A percentile compares a stretch with the other conserved stretches of the same genome.
Evolutionary conservation across 805 yeast species (phyloP).

Genomic region (Pichia deserticola): DNA sequence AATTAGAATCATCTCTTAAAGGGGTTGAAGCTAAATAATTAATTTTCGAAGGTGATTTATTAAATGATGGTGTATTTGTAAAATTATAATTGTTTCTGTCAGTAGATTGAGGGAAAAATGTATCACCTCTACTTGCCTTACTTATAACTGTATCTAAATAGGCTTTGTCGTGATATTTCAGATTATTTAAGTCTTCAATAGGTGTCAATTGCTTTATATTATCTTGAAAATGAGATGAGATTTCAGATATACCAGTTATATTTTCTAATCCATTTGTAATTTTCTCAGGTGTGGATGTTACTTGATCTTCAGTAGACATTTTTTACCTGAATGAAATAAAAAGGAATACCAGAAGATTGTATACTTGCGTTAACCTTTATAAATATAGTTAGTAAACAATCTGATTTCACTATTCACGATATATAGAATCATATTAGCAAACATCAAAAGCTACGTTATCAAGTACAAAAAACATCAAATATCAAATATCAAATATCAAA

Average conservation of each 20-base stretch:
- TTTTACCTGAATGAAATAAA: too few species aligned
- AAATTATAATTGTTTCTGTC: background rate
- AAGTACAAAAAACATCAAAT: too few species aligned
- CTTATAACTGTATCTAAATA: conserved; percentile 18
- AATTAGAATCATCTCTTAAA: background rate
- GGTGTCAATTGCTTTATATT: conserved; percentile 8
- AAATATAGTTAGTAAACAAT: too few species aligned
- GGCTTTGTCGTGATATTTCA: conserved; percentile 4
- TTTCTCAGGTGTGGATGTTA: conserved; percentile 3
- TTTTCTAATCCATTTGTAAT: background rate
- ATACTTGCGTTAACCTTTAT: too few species aligned
- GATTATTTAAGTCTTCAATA: conserved; percentile 6
- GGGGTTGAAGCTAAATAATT: conserved; percentile 3
- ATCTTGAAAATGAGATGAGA: conserved; percentile 6
- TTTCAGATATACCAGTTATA: conserved; percentile 2
- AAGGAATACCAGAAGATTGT: too few species aligned
- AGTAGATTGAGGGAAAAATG: conserved; percentile 19
- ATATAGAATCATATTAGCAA: too few species aligned
- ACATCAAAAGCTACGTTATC: too few species aligned
- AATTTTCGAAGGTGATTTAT: background rate
- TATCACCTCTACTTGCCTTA: conserved; percentile 21
- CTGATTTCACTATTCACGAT: too few species aligned
- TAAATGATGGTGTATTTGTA: conserved; percentile 3
- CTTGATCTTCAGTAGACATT: background rate
- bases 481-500: too few species aligned